phyloP scores from a whole-genome alignment of 768 basidiomycete genomes.

The Psilocybe subaeruginosa region DNA sequence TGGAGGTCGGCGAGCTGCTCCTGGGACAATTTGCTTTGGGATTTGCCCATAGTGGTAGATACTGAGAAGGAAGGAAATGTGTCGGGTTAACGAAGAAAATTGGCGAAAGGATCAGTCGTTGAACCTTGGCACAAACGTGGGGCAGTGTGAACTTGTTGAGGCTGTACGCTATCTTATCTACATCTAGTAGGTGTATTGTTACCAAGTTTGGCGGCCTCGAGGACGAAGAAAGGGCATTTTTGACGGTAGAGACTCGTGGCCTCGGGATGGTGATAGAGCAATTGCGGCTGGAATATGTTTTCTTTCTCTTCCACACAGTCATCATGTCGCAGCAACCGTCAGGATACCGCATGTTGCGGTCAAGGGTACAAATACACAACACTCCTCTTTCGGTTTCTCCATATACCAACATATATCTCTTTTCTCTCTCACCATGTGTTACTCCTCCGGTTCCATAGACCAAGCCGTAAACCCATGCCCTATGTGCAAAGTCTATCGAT shows the following conservation, averaged over 20 bases:
- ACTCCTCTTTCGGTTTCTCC: constrained; percentile 18
- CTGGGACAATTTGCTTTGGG: constrained; percentile 91
- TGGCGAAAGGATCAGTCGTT: not conserved
- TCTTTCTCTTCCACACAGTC: constrained; percentile 8
- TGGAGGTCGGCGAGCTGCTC: constrained; percentile 95
- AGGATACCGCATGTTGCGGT: constrained; percentile 37
- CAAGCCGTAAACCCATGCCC: constrained; percentile 71
- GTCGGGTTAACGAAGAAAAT: constrained; percentile 18
- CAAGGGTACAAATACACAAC: constrained; percentile 24
- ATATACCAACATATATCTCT: constrained; percentile 21
- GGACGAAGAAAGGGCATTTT: constrained; percentile 7
- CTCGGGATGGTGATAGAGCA: not conserved
- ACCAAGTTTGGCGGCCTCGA: constrained; percentile 16
- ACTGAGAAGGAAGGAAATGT: constrained; percentile 23
- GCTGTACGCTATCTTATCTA: constrained; percentile 24
- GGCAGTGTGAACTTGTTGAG: not conserved
- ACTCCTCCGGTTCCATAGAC: constrained; percentile 68
- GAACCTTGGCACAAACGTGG: constrained; percentile 21
- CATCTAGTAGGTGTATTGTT: constrained; percentile 2
- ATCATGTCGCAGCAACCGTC: constrained; percentile 30
- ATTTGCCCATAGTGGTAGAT: constrained; percentile 85
- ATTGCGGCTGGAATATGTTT: constrained; percentile 7
- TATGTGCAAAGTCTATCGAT: constrained; percentile 84
- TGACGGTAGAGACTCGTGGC: constrained; percentile 4
- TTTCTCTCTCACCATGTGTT: constrained; percentile 63